Base-by-base conservation (phyloP, 139 green algal species). In the Desmodesmus armatus region DNA sequence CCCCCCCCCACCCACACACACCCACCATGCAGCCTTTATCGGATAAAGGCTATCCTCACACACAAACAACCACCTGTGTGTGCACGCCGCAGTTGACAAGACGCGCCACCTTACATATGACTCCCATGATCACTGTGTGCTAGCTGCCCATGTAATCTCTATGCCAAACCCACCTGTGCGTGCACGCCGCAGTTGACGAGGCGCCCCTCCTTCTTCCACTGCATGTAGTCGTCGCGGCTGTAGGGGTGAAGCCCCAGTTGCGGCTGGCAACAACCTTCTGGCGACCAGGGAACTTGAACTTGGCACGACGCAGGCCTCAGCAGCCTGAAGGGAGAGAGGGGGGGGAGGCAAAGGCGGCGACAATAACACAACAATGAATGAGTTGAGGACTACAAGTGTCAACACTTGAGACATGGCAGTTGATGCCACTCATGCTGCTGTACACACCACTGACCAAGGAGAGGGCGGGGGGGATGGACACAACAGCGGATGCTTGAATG, bases 231-330 rank as follows among this genome's bases (percentile, higher is more conserved):
- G 6, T 97, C 94, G 23, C 95, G 92, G 23, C 74, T 40, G 88
- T 94, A 98, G 78, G 90, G 67, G 97, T 99, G 94, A 99, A 99
- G 84, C 97, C 97, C 97, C 97, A 99, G 92, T 99, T 99, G 41
- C 94, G 87, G 89, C 87, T 95, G 35, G 88, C 85, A 78, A 99
- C 95, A 77, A 99, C 97, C 94, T 99, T 99, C 93, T 99, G 97
- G 70, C 97, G 95, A 11, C 97, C 97, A 29, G 97, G 91, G 92
- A 99, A 99, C 96, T 99, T 99, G 96, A 99, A 99, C 95, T 99
- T 99, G 83, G 97, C 97, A 83, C 97, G 97, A 73, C 97, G 94
- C 80, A 99, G 93, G 97, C 96, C 93, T 99, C 97, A 51, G 92
- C 77, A 5, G 97, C 97, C 92, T 96, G 87, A 47, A 60, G 43